Evolutionary conservation across 306 rosid species (phyloP).

Genomic region (Quercus cerris): DNA sequence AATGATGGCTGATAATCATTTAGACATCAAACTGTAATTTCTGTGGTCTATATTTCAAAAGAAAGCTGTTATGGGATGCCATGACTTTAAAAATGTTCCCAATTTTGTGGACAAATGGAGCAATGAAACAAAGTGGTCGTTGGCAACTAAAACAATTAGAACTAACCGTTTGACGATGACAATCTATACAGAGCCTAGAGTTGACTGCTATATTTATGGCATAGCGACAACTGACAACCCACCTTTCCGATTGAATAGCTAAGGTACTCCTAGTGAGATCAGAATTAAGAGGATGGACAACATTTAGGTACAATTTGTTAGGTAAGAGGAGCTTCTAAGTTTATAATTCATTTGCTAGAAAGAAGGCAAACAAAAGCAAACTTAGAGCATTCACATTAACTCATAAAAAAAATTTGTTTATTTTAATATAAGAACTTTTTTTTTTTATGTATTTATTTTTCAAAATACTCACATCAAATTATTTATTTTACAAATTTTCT

Average conservation of each 20-base stretch:
- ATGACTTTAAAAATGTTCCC: neutral
- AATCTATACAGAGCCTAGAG: no score
- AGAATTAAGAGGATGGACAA: no score
- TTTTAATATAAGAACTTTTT: no score
- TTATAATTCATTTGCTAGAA: no score
- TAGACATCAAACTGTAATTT: neutral
- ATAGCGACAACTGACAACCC: neutral
- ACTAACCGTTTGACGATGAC: neutral
- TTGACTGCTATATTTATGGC: neutral
- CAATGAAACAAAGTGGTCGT: neutral
- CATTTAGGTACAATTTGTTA: no score
- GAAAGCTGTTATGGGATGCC: neutral
- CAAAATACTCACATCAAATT: fast-evolving
- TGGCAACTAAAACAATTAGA: neutral
- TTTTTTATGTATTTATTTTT: no score
- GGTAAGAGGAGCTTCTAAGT: no score
- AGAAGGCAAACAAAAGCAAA: no score
- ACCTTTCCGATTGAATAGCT: neutral
- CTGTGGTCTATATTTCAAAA: neutral
- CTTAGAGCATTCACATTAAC: fast-evolving
- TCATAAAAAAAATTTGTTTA: fast-evolving
- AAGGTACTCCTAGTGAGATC: no score
- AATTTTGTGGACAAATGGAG: neutral
- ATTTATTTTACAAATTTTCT: no score
- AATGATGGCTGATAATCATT: neutral